phyloP scores from a whole-genome alignment of 768 basidiomycete genomes.

The Pulveroboletus ravenelii region DNA sequence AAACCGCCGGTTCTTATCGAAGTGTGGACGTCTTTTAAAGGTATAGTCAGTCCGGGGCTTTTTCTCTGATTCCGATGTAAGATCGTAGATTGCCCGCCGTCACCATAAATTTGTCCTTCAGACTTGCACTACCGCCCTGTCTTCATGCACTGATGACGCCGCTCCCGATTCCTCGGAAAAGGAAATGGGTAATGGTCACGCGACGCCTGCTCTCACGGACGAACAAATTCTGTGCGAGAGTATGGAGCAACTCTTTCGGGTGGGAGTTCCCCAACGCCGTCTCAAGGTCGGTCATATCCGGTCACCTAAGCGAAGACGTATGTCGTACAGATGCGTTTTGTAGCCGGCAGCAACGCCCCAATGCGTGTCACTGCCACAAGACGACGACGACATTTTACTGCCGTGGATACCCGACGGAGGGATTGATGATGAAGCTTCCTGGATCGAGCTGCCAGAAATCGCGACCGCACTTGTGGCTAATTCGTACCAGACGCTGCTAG shows the following conservation, averaged over 20 bases:
- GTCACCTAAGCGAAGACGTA: neutral
- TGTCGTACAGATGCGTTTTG: constrained; percentile 3
- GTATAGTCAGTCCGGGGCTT: constrained; percentile 30
- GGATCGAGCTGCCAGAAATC: constrained; percentile 16
- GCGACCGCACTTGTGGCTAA: neutral
- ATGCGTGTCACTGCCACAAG: constrained; percentile 7
- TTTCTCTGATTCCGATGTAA: constrained; percentile 12
- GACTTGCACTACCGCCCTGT: constrained; percentile 26
- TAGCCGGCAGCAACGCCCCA: constrained; percentile 17
- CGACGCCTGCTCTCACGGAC: constrained; percentile 22
- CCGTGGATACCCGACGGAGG: constrained; percentile 4
- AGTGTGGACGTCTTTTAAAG: constrained; percentile 43
- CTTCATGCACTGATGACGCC: constrained; percentile 12
- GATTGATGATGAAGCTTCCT: constrained; percentile 4
- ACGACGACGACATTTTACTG: constrained; percentile 24
- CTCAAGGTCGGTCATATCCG: constrained; percentile 42
- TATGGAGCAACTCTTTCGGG: constrained; percentile 42
- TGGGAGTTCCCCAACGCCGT: constrained; percentile 36
- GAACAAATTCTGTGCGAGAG: constrained; percentile 38
- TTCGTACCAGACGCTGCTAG: constrained; percentile 1
- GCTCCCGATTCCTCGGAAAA: constrained; percentile 9
- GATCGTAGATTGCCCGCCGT: constrained; percentile 19
- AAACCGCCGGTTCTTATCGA: constrained; percentile 42
- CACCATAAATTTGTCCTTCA: constrained; percentile 26
- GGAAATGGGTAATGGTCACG: constrained; percentile 8